Base-by-base conservation (phyloP, 179 eudicot species). In the Amaranthus tricolor region DNA sequence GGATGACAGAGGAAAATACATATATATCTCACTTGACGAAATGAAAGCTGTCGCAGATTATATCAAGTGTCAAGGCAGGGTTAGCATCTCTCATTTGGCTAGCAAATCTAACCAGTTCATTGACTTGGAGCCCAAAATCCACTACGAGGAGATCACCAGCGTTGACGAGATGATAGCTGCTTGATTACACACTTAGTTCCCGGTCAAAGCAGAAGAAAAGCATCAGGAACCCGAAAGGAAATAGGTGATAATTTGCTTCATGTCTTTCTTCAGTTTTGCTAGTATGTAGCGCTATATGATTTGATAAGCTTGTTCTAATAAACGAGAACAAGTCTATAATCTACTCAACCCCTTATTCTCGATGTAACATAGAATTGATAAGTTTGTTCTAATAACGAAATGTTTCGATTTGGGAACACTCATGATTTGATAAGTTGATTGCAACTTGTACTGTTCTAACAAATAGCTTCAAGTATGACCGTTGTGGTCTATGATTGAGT, bases 1-100 rank as follows among this genome's bases (percentile, higher is more conserved):
- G 98, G 98, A 92, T 62, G 98, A 94, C 60, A 88, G 98, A 82
- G 98, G 98, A 70, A 94, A 94, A 76, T 94, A 90, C 83, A 90
- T 94, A 76, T 94, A 90, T 86, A 94, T 94, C 72, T 94, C 98
- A n/a, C 81, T 83, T 71, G 98, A 92, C 75, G 98, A 94, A 84
- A 94, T 94, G 97, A 77, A 82, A 82, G 98, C 97, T 60, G 98
- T 94, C 74, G 98, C 97, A 14, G 98, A 92, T 76, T 94, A 92
- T 73, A 92, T 94, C 9, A 90, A 83, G 82, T 94, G 89, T 66
- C 83, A 90, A 72, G 98, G 98, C 65, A 85, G 97, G 83, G 98
- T 94, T 70, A 92, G 89, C 88, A 94, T 94, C 78, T 85, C 96
- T 6, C 97, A 88, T 82, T 73, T 94, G 76, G 98, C 98, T 65